Evolutionary conservation across 345 rosid genomes (phyloP), one percentile per base, ranked within the genome.

Genomic region (Eucalyptus regnans): DNA sequence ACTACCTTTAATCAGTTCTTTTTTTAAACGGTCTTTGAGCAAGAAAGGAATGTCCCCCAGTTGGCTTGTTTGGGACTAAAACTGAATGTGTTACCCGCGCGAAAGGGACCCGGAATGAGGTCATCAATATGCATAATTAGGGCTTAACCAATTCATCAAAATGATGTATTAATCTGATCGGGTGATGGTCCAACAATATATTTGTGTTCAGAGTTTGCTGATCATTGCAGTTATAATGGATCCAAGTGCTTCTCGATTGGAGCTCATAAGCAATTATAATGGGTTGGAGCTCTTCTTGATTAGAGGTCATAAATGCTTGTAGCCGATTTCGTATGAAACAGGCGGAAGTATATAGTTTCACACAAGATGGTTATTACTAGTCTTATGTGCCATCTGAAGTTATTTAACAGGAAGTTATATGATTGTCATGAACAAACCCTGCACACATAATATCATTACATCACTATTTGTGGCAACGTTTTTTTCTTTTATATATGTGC

Each of bases 401-500:
- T 50, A 15, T 1, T 50, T 15, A 13, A 13, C 5, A 51, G 0
- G 4, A 51, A 51, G 3, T 51, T 51, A 16, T 16, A 51, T 6
- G 54, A 6, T 31, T 18, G 5, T 20, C 10, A 0, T 54, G 25
- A 20, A 0, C 25, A 0, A 7, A 20, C 0, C 10, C 0, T 54
- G 1, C 58, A 54, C 58, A 3, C 10, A 20, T 20, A 54, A 54
- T 54, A 54, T 54, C 25, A 54, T 54, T 18, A 8, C 11, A 0
- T 20, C 58, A 54, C 25, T 20, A 54, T 20, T 1, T 7, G 4
- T 52, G 58, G 22, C 22, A 18, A 18, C 56, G 0, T 52, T 18
- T 52, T 52, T 52, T 18, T 7, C 3, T 14, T 17, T 52, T 17
- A 2, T 7, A 6, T 12, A 5, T 6, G 17, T 27, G 71, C 9